phyloP scores from a whole-genome alignment of 352 stramenopile genomes.

The Phytophthora hibernalis region DNA sequence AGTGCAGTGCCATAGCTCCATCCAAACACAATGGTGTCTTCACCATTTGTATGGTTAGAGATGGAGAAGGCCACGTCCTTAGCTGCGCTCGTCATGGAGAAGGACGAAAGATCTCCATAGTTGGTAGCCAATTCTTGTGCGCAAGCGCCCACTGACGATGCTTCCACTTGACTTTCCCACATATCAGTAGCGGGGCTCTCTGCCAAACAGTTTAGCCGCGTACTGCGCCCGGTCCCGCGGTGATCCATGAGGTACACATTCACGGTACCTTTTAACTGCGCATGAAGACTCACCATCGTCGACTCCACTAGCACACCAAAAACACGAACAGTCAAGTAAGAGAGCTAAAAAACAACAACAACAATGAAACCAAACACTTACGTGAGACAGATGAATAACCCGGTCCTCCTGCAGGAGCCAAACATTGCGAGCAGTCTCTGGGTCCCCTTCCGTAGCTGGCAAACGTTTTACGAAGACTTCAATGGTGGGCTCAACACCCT shows the following conservation, averaged over 20 bases:
- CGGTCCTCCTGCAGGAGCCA: conserved; percentile 43
- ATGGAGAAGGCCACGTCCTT: conserved; percentile 33
- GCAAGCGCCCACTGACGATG: conserved; percentile 31
- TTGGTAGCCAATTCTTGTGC: conserved; percentile 32
- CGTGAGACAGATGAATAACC: conserved; percentile 26
- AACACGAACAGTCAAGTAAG: background rate
- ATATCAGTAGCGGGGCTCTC: conserved; percentile 14
- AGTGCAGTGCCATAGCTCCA: conserved; percentile 49
- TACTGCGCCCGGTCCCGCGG: conserved; percentile 43
- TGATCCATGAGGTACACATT: conserved; percentile 56
- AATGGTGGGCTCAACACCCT: conserved; percentile 11
- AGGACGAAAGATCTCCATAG: conserved; percentile 42
- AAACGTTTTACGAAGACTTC: conserved; percentile 46
- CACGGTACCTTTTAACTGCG: conserved; percentile 21
- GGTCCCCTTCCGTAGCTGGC: conserved; percentile 6
- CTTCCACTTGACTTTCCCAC: conserved; percentile 18
- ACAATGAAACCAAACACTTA: conserved; percentile 21
- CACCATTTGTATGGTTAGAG: conserved; percentile 1
- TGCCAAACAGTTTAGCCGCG: conserved; percentile 36
- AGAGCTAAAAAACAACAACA: too few relatives aligned
- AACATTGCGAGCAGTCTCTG: conserved; percentile 26
- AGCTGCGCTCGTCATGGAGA: conserved; percentile 44
- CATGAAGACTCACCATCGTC: conserved; percentile 28
- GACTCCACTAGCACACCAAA: conserved; percentile 33
- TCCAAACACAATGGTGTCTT: conserved; percentile 36